Conservation (phyloP, 345 rosid genomes). For the Orychophragmus violaceus region DNA sequence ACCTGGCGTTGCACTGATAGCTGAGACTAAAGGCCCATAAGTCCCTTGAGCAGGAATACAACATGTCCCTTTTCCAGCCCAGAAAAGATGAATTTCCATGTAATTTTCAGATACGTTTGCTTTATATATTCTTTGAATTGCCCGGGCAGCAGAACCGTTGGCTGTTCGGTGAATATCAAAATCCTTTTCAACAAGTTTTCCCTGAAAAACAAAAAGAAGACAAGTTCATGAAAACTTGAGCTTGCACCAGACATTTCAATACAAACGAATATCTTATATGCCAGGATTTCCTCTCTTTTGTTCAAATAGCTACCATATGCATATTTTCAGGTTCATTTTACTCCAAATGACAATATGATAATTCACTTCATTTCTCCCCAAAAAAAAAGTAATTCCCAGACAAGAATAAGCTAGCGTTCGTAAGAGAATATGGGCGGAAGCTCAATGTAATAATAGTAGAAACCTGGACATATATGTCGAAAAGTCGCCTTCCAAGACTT, state of each 20-base stretch:
- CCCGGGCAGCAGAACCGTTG: conserved; percentile 27
- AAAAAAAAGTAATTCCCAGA: background rate
- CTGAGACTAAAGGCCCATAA: conserved; percentile 35
- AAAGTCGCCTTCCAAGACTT: conserved; percentile 39
- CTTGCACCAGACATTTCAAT: too few relatives aligned
- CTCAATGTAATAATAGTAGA: background rate
- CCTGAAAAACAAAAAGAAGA: conserved; percentile 12
- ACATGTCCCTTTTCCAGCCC: conserved; percentile 35
- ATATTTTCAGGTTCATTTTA: too few relatives aligned
- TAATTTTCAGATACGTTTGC: conserved; percentile 27
- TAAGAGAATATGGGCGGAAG: too few relatives aligned
- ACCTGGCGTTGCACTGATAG: conserved; percentile 65
- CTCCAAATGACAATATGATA: background rate
- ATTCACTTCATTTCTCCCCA: background rate
- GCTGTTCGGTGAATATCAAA: conserved; percentile 42
- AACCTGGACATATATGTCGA: conserved; percentile 47
- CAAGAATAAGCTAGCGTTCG: too few relatives aligned
- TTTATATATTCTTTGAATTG: conserved; percentile 19
- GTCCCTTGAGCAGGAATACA: conserved; percentile 28
- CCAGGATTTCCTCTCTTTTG: too few relatives aligned
- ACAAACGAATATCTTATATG: too few relatives aligned
- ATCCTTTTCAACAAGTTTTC: conserved; percentile 38
- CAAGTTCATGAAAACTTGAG: too few relatives aligned
- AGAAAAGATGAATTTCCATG: conserved; percentile 30
- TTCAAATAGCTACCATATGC: too few relatives aligned